A percentile compares a stretch with the other conserved stretches of the same genome.
Evolutionary conservation across 2,329 filamentous ascomycete species (phyloP).

Genomic region (Epichloe gansuensis): DNA sequence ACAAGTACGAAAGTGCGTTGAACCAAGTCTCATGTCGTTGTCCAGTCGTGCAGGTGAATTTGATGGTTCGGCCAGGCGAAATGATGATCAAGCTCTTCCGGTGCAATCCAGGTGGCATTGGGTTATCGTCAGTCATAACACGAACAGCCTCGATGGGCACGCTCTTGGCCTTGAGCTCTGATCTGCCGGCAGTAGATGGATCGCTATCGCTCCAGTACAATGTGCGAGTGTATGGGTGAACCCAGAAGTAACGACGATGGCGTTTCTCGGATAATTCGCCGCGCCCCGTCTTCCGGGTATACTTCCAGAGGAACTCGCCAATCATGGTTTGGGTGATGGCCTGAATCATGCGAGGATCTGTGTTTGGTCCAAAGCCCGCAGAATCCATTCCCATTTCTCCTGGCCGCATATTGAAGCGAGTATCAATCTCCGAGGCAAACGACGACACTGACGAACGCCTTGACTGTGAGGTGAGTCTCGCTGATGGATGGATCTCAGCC

Average conservation of each 20-base stretch:
- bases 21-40: slow-evolving; percentile 98
- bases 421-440: slow-evolving; percentile 87
- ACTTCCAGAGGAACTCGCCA: slow-evolving; percentile 97
- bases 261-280: slow-evolving; percentile 79
- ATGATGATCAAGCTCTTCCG: slow-evolving; percentile 86
- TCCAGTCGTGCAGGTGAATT: slow-evolving; percentile 88
- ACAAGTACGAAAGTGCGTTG: slow-evolving; percentile 87
- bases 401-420: slow-evolving; percentile 67
- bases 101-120: slow-evolving; percentile 86
- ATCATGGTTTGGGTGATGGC: slow-evolving; percentile 99
- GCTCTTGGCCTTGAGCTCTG: slow-evolving; percentile 72
- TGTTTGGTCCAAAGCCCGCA: slow-evolving; percentile 54
- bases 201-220: slow-evolving; percentile 94
- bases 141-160: slow-evolving; percentile 87
- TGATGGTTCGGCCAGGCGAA: slow-evolving; percentile 77
- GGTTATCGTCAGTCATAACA: slow-evolving; percentile 88
- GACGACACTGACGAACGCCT: slow-evolving; percentile 79
- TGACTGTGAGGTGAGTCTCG: slow-evolving; percentile 21
- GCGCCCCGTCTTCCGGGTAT: slow-evolving; percentile 87
- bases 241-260: slow-evolving; percentile 96
- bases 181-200: slow-evolving; percentile 64
- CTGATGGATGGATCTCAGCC: slow-evolving; percentile 36
- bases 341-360: slow-evolving; percentile 96
- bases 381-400: slow-evolving; percentile 41
- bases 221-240: slow-evolving; percentile 92